Percentiles rank a stretch among this genome's conserved stretches.
Conservation (phyloP, 192 early-diverging fungal genomes). For the Umbelopsis vinacea region DNA sequence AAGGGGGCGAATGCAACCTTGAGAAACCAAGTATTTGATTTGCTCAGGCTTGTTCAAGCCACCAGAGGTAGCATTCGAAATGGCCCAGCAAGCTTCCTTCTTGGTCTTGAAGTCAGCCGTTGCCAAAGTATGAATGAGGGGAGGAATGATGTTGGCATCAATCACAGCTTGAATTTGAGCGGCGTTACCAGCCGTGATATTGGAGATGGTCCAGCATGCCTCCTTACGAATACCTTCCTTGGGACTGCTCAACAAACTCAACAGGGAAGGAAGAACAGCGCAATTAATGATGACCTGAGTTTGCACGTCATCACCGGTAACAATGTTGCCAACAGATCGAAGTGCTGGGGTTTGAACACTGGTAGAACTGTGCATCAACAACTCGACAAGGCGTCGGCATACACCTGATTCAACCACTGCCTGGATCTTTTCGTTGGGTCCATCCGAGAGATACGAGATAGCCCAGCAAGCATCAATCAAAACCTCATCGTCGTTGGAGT, state of each 20-base stretch:
- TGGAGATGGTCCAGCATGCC: conserved; percentile 99
- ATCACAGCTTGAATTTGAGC: conserved; percentile 94
- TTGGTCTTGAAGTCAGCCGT: conserved; percentile 97
- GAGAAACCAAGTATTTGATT: conserved; percentile 90
- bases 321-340: conserved; percentile 98
- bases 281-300: conserved; percentile 95
- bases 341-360: conserved; percentile 96
- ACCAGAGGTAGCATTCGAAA: conserved; percentile 98
- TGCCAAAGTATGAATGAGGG: conserved; percentile 83
- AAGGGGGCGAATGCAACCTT: conserved; percentile 94
- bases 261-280: conserved; percentile 82
- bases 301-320: conserved; percentile 97
- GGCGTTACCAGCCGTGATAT: conserved; percentile 96
- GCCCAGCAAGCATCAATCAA: conserved; percentile 99
- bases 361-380: conserved; percentile 85
- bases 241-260: conserved; percentile 80
- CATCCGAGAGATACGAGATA: conserved; percentile 98
- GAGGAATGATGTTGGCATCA: conserved; percentile 93
- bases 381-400: conserved; percentile 91
- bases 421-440: conserved; percentile 96
- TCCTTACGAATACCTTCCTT: conserved; percentile 98
- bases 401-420: conserved; percentile 96
- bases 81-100: conserved; percentile 99
- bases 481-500: conserved; percentile 92
- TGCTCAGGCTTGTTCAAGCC: conserved; percentile 89